These are phyloP conservation scores for Nidularia pulvinata DNA, from an alignment of 768 basidiomycete genomes.

Conservation along the genomic window DNA sequence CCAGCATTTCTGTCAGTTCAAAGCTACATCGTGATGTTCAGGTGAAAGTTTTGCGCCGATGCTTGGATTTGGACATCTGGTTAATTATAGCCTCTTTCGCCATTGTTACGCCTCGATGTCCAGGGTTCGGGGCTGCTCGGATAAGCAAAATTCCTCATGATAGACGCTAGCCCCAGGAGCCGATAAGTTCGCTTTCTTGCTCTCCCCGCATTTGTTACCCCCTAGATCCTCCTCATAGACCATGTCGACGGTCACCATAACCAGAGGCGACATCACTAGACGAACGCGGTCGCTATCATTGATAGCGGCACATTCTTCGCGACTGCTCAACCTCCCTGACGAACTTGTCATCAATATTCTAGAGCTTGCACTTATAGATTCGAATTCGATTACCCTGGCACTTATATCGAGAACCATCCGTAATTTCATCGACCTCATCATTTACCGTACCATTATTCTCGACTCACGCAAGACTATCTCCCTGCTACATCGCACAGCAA, in stretches of 20 bases:
- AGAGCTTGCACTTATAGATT: conserved; percentile 25
- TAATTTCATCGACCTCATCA: conserved; percentile 25
- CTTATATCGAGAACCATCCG: conserved; percentile 24
- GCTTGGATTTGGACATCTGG: conserved; percentile 3
- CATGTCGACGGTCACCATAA: conserved; percentile 6
- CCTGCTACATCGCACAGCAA: conserved; percentile 32
- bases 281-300: conserved; percentile 14
- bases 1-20: no score
- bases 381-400: conserved; percentile 25
- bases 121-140: not conserved
- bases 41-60: no score
- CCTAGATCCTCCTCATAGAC: not conserved
- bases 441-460: conserved; percentile 38
- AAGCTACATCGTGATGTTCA: no score
- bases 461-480: conserved; percentile 19
- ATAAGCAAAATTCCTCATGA: not conserved
- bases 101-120: not conserved
- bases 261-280: not conserved
- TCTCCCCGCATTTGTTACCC: not conserved
- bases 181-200: not conserved
- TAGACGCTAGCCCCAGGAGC: not conserved
- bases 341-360: conserved; percentile 36
- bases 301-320: conserved; percentile 12
- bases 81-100: conserved; percentile 7
- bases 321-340: conserved; percentile 28